These are phyloP conservation scores for Streptanthus diversifolius DNA, from an alignment of 345 rosid species.

Conservation along the genomic window DNA sequence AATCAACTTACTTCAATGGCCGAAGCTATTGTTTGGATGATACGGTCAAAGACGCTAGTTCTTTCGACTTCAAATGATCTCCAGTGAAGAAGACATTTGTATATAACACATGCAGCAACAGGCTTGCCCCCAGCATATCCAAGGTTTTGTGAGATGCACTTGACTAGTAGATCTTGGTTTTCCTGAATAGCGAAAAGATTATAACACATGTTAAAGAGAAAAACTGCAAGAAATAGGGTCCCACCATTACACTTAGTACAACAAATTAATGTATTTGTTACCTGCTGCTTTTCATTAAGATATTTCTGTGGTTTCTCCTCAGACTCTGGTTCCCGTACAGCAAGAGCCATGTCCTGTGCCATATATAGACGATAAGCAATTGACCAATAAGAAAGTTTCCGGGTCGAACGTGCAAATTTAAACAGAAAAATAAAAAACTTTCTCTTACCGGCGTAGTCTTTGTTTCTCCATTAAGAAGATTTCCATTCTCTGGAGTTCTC, in stretches of 20 bases:
- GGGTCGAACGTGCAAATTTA: not conserved
- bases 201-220: conserved; percentile 2
- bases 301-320: conserved; percentile 97
- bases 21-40: conserved; percentile 91
- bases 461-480: conserved; percentile 60
- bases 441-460: conserved; percentile 57
- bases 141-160: conserved; percentile 85
- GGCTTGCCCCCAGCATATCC: conserved; percentile 92
- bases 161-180: conserved; percentile 85
- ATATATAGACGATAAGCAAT: conserved; percentile 12
- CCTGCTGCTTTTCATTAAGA: conserved; percentile 99
- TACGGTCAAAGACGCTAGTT: conserved; percentile 89
- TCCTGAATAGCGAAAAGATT: conserved; percentile 51
- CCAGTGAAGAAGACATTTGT: conserved; percentile 97
- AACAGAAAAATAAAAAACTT: not conserved
- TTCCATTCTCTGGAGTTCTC: conserved; percentile 91
- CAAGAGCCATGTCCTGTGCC: conserved; percentile 59
- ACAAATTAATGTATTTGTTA: conserved; percentile 2
- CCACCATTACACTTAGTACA: not conserved
- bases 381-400: conserved; percentile 6
- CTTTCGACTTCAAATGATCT: conserved; percentile 98
- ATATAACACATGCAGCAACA: conserved; percentile 89
- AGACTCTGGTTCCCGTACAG: conserved; percentile 86
- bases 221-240: not conserved
- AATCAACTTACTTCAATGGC: conserved; percentile 62